These are phyloP conservation scores for Pseudodiploospora longispora DNA, from an alignment of 2,329 filamentous ascomycete genomes.

Conservation along the genomic window DNA sequence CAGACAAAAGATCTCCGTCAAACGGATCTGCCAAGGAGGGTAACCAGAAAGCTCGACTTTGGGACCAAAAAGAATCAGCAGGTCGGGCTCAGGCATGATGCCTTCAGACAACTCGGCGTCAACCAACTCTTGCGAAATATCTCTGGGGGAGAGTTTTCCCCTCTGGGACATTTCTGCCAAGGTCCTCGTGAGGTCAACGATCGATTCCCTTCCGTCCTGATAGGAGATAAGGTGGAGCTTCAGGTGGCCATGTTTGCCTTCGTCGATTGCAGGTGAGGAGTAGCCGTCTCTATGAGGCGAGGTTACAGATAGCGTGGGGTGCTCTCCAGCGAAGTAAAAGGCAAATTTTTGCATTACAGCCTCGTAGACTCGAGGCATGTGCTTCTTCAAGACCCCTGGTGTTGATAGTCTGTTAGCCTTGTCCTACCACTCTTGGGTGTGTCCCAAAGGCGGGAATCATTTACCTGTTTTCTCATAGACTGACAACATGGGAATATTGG, in stretches of 20 bases:
- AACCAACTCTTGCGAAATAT: slow-evolving; percentile 79
- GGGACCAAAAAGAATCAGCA: slow-evolving; percentile 80
- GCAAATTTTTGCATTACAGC: slow-evolving; percentile 71
- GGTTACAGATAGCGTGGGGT: slow-evolving; percentile 59
- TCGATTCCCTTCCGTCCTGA: slow-evolving; percentile 83
- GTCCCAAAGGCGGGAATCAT: slow-evolving; percentile 14
- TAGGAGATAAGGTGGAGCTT: slow-evolving; percentile 72
- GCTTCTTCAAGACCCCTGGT: slow-evolving; percentile 80
- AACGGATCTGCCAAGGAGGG: slow-evolving; percentile 88
- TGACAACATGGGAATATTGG: slow-evolving; percentile 78
- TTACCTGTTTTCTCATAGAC: slow-evolving; percentile 87
- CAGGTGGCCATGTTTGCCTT: slow-evolving; percentile 33
- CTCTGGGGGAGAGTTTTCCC: slow-evolving; percentile 68
- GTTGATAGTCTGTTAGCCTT: slow-evolving; percentile 10
- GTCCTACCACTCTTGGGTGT: background rate
- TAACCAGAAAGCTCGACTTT: slow-evolving; percentile 81
- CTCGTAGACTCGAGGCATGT: slow-evolving; percentile 76
- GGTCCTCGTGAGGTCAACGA: slow-evolving; percentile 92
- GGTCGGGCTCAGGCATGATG: slow-evolving; percentile 82
- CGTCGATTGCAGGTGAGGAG: slow-evolving; percentile 18
- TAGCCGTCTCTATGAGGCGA: slow-evolving; percentile 34
- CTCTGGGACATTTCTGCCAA: slow-evolving; percentile 91
- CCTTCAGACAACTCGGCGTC: slow-evolving; percentile 76
- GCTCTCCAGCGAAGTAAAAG: slow-evolving; percentile 73
- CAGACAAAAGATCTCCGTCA: slow-evolving; percentile 87